A percentile compares a stretch with the other conserved stretches of the same genome.
phyloP scores from a whole-genome alignment of 768 basidiomycete species.

The Vararia minispora region DNA sequence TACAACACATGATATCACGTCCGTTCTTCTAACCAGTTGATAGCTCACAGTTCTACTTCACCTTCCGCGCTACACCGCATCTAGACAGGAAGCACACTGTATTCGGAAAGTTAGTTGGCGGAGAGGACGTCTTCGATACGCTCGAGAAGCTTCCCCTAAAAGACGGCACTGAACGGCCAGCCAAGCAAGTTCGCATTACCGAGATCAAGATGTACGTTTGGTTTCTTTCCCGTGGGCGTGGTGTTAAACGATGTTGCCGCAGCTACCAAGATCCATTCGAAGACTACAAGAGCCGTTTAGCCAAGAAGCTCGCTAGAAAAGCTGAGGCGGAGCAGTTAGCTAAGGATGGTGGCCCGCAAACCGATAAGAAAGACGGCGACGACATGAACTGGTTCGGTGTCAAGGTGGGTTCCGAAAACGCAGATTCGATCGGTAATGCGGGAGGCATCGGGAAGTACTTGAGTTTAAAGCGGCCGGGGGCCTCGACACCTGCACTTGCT shows the following conservation, averaged over 20 bases:
- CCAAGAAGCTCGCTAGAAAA: conserved; percentile 61
- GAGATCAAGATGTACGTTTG: conserved; percentile 74
- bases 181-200: conserved; percentile 76
- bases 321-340: conserved; percentile 30
- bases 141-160: conserved; percentile 76
- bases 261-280: conserved; percentile 95
- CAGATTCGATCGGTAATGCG: conserved; percentile 24
- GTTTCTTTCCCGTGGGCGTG: neutral
- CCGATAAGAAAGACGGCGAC: conserved; percentile 51
- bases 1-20: conserved; percentile 6
- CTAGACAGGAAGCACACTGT: conserved; percentile 93
- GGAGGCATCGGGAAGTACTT: conserved; percentile 84
- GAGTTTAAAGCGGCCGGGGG: conserved; percentile 24
- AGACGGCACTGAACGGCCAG: conserved; percentile 78
- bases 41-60: conserved; percentile 90
- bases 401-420: conserved; percentile 50
- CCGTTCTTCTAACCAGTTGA: conserved; percentile 1
- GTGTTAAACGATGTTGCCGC: neutral
- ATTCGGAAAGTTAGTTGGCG: conserved; percentile 94
- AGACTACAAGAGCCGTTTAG: conserved; percentile 75
- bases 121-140: conserved; percentile 79
- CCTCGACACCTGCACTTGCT: conserved; percentile 18
- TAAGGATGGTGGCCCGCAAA: conserved; percentile 11
- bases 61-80: conserved; percentile 74
- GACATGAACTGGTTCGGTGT: conserved; percentile 83